Evolutionary conservation across 2,329 filamentous ascomycete genomes (phyloP), one percentile per base, ranked within the genome.

Genomic region (Pseudogymnoascus sp.): DNA sequence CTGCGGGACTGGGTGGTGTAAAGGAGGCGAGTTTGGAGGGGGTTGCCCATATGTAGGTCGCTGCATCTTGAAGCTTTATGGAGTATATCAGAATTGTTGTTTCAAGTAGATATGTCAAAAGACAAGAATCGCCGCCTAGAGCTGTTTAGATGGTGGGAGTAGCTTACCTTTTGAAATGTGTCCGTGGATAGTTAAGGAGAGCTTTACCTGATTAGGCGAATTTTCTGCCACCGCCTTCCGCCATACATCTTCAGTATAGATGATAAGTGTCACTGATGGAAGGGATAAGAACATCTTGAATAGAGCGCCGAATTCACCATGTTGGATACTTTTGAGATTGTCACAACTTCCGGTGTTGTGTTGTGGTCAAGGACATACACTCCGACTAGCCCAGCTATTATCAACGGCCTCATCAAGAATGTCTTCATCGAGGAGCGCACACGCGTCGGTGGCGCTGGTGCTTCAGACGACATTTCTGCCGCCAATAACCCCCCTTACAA

Each of bases 361-460:
- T 84, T 99, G 63, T 99, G 94, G 94, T 97, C 93, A 66, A 88
- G 90, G 74, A 88, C 86, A 25, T 96, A 93, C 75, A 86, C 88
- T 62, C 83, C 88, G 1, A 86, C 96, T 73, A 92, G 86, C 73
- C 84, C 90, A 47, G 86, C 89, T 70, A 82, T 97, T 67, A 87
- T 99, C 80, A 97, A 99, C 80, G 89, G 85, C 79, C 88, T 99
- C 75, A 97, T 99, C 77, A 87, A 88, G 74, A 92, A 97, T 76
- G 91, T 97, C 73, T 97, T 99, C 75, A 97, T 99, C 73, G 94
- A 99, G 77, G 93, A 97, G 79, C 92, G 90, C 75, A 83, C 84
- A 65, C 82, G 85, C 64, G 76, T 79, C 16, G 59, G 59, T 11
- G 77, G 77, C 33, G 81, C 81, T 60, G 80, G 82, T 62, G 79